Base-by-base conservation (phyloP, 2,329 filamentous ascomycete genomes). In the Dothidotthia symphoricarpi region DNA sequence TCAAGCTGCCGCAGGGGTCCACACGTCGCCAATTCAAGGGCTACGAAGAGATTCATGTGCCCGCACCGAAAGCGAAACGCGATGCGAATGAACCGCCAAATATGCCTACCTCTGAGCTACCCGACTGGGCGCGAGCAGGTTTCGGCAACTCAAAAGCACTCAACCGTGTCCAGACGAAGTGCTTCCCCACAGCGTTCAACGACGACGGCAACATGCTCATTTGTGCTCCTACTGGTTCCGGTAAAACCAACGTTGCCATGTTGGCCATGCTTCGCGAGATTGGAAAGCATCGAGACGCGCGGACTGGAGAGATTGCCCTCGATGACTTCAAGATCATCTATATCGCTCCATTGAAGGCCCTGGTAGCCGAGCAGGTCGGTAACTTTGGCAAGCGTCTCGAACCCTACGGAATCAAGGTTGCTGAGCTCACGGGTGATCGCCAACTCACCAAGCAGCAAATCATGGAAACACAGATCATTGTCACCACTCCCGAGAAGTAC, bases 391-490 rank as follows among this genome's bases (percentile, higher is more conserved):
- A 88, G 63, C 81, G 94, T 41, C 75, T 98, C 8, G 88, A 91
- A 63, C 81, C 88, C 0, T 97, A 91, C 51, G 93, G 93, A 26
- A 89, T 98, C 62, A 85, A 81, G 42, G 93, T 98, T 9, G 82
- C 90, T n/a, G 93, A 98, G 69, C 74, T 98, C 59, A 98, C 93
- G 45, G 93, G 93, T 72, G 93, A 98, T 71, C 87, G 93, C 36
- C 93, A 97, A 69, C 84, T 98, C 63, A 98, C 91, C 14, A 98
- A 98, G 70, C 89, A 95, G 67, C 93, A 98, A 74, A 97, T 98
- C 48, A 82, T 91, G 2, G 93, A 98, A 59, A 98, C 93, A 0
- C 91, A 98, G 66, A 84, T 98, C 54, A 98, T 98, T 55, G 90
- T 98, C 42, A 98, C 93, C 1, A 98, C 93, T 0, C 93, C 93